Conservation (phyloP, 2,329 filamentous ascomycete genomes). For the Colletotrichum acutatum region DNA sequence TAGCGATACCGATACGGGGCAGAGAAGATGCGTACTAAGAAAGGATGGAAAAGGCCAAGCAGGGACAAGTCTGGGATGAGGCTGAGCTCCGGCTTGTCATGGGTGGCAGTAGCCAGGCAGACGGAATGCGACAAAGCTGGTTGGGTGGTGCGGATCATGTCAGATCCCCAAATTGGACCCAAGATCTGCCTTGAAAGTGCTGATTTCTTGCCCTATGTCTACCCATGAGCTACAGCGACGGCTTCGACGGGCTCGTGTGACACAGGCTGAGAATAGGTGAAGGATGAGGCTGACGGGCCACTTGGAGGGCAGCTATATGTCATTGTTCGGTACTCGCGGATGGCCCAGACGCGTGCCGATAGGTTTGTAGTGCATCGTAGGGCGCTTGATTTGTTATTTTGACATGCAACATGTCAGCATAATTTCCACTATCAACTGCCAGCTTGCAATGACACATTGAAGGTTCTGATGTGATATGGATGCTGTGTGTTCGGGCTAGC, state of each 20-base stretch:
- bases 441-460: constrained; percentile 8
- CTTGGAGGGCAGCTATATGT: constrained; percentile 1
- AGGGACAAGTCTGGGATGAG: constrained; percentile 9
- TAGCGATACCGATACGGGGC: not conserved
- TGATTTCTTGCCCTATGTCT: constrained; percentile 15
- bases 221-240: not conserved
- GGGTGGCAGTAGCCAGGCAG: constrained; percentile 21
- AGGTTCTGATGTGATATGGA: constrained; percentile 16
- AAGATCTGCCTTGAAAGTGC: constrained; percentile 3
- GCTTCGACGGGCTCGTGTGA: constrained; percentile 12
- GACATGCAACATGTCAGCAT: constrained; percentile 22
- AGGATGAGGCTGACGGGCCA: constrained; percentile 29
- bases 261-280: constrained; percentile 26
- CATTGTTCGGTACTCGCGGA: constrained; percentile 13
- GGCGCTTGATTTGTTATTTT: constrained; percentile 20
- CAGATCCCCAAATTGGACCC: constrained; percentile 27
- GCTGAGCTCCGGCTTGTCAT: constrained; percentile 20
- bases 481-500: constrained; percentile 4
- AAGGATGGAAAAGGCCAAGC: not conserved
- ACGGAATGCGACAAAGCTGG: constrained; percentile 12
- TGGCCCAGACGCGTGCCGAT: not conserved
- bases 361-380: constrained; percentile 3
- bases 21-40: not conserved
- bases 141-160: constrained; percentile 10
- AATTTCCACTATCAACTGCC: constrained; percentile 1